These are phyloP conservation scores for Pouteria campechiana DNA, from an alignment of 179 eudicot genomes.

Conservation along the genomic window DNA sequence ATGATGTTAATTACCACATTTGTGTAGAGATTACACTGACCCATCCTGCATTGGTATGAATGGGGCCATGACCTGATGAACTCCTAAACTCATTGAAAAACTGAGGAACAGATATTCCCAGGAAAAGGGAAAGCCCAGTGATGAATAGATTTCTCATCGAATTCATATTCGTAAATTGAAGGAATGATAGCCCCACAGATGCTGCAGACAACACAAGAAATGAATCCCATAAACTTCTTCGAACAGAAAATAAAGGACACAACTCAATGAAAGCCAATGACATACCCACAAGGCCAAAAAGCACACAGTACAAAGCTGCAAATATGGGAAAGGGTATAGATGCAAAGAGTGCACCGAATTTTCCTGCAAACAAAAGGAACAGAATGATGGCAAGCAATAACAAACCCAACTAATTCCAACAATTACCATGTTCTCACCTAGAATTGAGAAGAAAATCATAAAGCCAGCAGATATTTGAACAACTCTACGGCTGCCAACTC, in stretches of 20 bases:
- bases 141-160: constrained; percentile 94
- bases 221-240: too few species aligned
- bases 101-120: constrained; percentile 92
- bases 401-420: background rate
- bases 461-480: constrained; percentile 97
- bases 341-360: constrained; percentile 98
- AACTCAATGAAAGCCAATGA: too few species aligned
- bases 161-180: constrained; percentile 97
- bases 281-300: constrained; percentile 95
- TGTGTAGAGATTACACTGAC: constrained; percentile 23
- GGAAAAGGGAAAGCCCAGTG: constrained; percentile 87
- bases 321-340: constrained; percentile 93
- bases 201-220: constrained; percentile 35
- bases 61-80: constrained; percentile 57
- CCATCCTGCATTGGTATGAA: constrained; percentile 95
- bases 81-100: constrained; percentile 50
- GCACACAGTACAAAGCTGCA: constrained; percentile 83
- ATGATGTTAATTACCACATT: background rate
- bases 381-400: background rate
- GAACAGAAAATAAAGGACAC: too few species aligned
- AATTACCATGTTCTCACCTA: constrained; percentile 38
- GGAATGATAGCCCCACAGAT: constrained; percentile 91
- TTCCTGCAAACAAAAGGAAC: constrained; percentile 49
- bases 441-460: constrained; percentile 90
- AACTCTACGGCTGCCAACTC: constrained; percentile 97